A percentile compares a stretch with the other conserved stretches of the same genome.
Evolutionary conservation across 1,284 basidiomycete genomes (phyloP).

Genomic region (Taiwanofungus camphoratus): DNA sequence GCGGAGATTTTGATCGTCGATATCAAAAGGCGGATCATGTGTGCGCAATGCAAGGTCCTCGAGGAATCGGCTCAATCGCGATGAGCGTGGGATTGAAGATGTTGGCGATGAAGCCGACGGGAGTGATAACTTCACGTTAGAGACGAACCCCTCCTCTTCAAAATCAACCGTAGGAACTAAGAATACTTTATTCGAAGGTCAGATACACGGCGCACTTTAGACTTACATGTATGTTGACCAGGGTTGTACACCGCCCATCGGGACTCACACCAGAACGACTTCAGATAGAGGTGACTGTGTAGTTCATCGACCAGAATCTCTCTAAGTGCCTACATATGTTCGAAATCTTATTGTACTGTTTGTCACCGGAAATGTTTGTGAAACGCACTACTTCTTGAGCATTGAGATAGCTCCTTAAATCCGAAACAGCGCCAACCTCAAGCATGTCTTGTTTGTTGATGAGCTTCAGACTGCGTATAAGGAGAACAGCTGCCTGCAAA

Average conservation of each 20-base stretch:
- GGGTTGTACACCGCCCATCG: conserved; percentile 85
- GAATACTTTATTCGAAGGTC: conserved; percentile 7
- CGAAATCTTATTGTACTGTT: not conserved
- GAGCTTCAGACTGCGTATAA: conserved; percentile 85
- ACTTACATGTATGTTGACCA: conserved; percentile 74
- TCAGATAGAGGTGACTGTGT: conserved; percentile 96
- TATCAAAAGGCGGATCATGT: conserved; percentile 74
- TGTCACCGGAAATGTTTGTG: not conserved
- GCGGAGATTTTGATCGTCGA: conserved; percentile 49
- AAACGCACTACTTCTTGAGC: conserved; percentile 79
- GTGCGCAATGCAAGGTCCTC: conserved; percentile 68
- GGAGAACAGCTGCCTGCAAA: conserved; percentile 82
- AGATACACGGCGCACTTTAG: not conserved
- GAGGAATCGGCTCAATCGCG: conserved; percentile 61
- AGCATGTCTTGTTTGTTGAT: conserved; percentile 91
- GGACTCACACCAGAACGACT: conserved; percentile 92
- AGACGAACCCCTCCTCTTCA: conserved; percentile 38
- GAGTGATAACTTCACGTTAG: conserved; percentile 10
- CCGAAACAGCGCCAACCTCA: conserved; percentile 90
- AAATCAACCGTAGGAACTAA: conserved; percentile 56
- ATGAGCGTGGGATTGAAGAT: conserved; percentile 30
- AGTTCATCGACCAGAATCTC: conserved; percentile 96
- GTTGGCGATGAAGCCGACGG: conserved; percentile 28
- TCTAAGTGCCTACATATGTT: conserved; percentile 58
- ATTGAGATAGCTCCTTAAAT: conserved; percentile 82